These are phyloP conservation scores for Crithidia bombi DNA, from an alignment of 208 protist species.

Conservation along the genomic window DNA sequence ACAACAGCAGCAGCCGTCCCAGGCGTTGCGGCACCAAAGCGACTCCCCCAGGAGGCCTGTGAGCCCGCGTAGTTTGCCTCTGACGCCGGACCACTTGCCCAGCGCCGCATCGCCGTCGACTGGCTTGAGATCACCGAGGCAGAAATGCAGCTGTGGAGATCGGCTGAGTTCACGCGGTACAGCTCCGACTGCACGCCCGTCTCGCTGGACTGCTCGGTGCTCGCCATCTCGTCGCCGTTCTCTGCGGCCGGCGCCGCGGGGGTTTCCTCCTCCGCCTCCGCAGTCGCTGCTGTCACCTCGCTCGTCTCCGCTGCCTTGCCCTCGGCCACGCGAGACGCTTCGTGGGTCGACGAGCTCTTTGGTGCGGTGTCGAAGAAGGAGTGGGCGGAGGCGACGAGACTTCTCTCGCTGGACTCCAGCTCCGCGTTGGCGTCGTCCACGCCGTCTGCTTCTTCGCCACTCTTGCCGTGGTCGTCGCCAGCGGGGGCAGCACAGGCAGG, in stretches of 20 bases:
- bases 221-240: not conserved
- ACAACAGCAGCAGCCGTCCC: not conserved
- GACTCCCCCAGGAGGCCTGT: not conserved
- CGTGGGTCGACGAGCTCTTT: not conserved
- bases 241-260: not conserved
- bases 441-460: not conserved
- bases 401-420: not conserved
- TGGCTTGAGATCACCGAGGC: conserved; percentile 7
- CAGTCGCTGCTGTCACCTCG: not conserved
- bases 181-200: not conserved
- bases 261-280: not conserved
- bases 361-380: conserved; percentile 6
- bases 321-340: not conserved
- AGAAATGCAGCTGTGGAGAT: conserved; percentile 12
- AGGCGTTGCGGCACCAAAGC: not conserved
- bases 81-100: not conserved
- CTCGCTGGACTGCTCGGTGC: not conserved
- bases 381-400: conserved; percentile 7
- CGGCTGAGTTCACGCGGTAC: conserved; percentile 4
- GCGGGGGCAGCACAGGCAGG: too few species aligned
- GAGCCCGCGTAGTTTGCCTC: not conserved
- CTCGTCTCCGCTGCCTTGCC: not conserved
- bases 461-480: too few species aligned
- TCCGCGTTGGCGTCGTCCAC: not conserved
- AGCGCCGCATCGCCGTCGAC: conserved; percentile 6